These are phyloP conservation scores for Phaeotremella skinneri DNA, from an alignment of 768 basidiomycete genomes.

Conservation along the genomic window DNA sequence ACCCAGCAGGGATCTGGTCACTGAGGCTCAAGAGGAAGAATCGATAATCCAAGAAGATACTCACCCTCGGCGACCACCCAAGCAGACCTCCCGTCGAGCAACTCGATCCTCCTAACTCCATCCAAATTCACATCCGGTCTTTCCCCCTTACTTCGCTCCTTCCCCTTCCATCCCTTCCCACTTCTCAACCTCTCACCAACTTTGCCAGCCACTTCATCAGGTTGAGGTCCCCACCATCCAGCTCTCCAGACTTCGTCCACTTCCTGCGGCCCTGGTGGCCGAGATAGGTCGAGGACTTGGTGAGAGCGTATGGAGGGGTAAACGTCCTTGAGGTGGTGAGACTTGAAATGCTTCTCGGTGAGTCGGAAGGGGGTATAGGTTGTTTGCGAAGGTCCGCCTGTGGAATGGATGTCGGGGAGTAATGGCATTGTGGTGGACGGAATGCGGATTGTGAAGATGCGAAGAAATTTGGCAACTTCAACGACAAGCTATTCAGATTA, in stretches of 20 bases:
- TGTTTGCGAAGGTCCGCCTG: neutral
- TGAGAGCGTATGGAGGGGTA: conserved; percentile 21
- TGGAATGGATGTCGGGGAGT: conserved; percentile 8
- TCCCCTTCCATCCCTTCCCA: conserved; percentile 26
- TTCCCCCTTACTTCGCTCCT: conserved; percentile 25
- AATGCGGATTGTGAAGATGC: conserved; percentile 6
- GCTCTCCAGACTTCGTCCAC: conserved; percentile 41
- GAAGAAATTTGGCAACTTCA: neutral
- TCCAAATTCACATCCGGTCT: conserved; percentile 13
- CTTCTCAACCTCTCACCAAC: neutral
- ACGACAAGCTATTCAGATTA: no score
- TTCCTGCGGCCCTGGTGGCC: conserved; percentile 24
- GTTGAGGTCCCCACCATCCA: conserved; percentile 38
- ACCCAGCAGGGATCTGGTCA: no score
- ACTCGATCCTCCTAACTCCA: conserved; percentile 15
- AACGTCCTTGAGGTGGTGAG: conserved; percentile 17
- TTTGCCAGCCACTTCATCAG: conserved; percentile 10
- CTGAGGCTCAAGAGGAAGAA: neutral
- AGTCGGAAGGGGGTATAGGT: conserved; percentile 35
- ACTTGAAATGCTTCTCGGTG: conserved; percentile 46
- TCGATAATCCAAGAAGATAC: conserved; percentile 3
- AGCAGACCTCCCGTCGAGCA: conserved; percentile 25
- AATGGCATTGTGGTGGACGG: conserved; percentile 18
- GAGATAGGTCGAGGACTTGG: conserved; percentile 39
- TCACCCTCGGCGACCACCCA: conserved; percentile 42